phyloP scores from a whole-genome alignment of 495 filamentous ascomycete species.

The Xylaria castorea region DNA sequence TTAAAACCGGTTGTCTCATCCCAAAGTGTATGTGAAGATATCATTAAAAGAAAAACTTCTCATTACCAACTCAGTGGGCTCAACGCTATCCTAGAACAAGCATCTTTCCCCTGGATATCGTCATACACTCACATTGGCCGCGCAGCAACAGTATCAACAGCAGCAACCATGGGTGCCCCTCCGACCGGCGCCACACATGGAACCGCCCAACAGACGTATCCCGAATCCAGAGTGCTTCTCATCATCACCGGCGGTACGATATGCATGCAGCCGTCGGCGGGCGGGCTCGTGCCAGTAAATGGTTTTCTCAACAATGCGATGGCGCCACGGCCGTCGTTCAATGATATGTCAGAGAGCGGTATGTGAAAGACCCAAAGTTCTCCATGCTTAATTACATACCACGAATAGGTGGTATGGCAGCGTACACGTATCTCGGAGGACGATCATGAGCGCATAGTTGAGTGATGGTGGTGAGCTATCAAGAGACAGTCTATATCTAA shows the following conservation, averaged over 20 bases:
- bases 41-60: not conserved
- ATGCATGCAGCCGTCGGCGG: constrained; percentile 80
- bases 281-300: constrained; percentile 72
- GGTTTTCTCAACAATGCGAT: constrained; percentile 87
- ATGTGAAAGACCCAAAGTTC: constrained; percentile 34
- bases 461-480: not conserved
- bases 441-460: not conserved
- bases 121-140: not conserved
- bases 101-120: not conserved
- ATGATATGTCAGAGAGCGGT: constrained; percentile 74
- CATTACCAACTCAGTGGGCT: not conserved
- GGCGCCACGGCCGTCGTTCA: constrained; percentile 84
- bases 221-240: constrained; percentile 83
- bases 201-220: constrained; percentile 39
- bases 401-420: not conserved
- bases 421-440: not conserved
- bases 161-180: not conserved
- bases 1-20: not conserved
- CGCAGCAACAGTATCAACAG: not conserved
- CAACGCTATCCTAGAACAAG: not conserved
- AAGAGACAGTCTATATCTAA: too few relatives aligned
- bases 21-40: not conserved
- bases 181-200: constrained; percentile 8
- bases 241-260: constrained; percentile 97
- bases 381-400: not conserved